These are phyloP conservation scores for Pleurozium schreberi DNA, from an alignment of 225 moss, liverwort and hornwort genomes.

Conservation along the genomic window DNA sequence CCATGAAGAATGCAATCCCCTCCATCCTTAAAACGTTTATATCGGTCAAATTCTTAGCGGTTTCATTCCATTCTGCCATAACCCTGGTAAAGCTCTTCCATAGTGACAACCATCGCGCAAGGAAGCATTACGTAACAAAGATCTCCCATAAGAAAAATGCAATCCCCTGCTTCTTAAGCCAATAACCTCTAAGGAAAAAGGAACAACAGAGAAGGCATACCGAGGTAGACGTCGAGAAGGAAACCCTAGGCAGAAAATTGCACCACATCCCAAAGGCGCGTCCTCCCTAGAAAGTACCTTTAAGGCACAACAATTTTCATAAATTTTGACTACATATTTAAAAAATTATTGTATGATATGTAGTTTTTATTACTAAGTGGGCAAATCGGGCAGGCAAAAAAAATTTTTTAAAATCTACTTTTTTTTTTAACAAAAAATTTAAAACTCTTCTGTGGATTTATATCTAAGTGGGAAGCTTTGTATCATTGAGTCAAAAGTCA, in stretches of 20 bases:
- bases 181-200: neutral
- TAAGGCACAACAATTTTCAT: too few relatives aligned
- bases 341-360: too few relatives aligned
- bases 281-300: constrained; percentile 34
- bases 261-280: constrained; percentile 28
- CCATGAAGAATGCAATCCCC: too few relatives aligned
- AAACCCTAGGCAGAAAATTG: constrained; percentile 51
- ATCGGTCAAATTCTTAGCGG: neutral
- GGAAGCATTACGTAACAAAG: neutral
- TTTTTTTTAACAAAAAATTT: too few relatives aligned
- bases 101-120: neutral
- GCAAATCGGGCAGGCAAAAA: too few relatives aligned
- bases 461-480: too few relatives aligned
- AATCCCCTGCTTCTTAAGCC: neutral
- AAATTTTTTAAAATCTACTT: too few relatives aligned
- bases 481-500: too few relatives aligned
- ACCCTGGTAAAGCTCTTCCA: neutral
- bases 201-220: constrained; percentile 6
- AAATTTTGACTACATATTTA: neutral
- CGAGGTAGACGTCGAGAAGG: constrained; percentile 45
- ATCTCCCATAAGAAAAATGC: neutral
- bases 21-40: neutral
- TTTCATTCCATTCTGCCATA: neutral
- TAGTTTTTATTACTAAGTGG: too few relatives aligned
- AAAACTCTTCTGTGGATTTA: too few relatives aligned